phyloP scores from a whole-genome alignment of 306 rosid species.

The Parietaria judaica region DNA sequence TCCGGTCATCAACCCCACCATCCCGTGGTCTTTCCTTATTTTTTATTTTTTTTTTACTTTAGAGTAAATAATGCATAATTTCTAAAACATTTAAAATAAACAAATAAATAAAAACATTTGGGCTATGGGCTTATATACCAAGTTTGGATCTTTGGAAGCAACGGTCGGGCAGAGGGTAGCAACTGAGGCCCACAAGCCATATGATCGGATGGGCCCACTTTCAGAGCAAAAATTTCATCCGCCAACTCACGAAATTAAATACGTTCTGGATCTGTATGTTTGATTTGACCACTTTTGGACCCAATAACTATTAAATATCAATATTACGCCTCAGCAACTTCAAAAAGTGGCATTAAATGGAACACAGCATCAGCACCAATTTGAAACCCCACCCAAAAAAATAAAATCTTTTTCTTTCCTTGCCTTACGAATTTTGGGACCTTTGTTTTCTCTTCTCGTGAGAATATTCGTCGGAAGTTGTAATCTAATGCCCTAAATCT shows the following conservation, averaged over 20 bases:
- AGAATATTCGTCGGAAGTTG: background rate
- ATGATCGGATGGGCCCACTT: slow-evolving; percentile 2
- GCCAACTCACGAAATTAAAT: slow-evolving; percentile 17
- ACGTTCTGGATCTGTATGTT: slow-evolving; percentile 1
- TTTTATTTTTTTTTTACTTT: background rate
- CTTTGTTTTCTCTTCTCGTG: background rate
- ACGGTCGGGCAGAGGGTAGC: background rate
- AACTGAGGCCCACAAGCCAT: slow-evolving; percentile 6
- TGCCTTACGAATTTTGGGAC: background rate
- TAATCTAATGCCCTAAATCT: background rate
- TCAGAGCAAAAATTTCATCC: slow-evolving; percentile 2
- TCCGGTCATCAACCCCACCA: no score
- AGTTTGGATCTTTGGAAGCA: background rate
- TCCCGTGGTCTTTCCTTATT: no score
- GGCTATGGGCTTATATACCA: background rate
- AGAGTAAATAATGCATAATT: background rate
- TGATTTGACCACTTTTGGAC: slow-evolving; percentile 10
- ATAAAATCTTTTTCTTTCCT: background rate
- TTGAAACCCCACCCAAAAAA: background rate
- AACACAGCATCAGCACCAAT: slow-evolving; percentile 7
- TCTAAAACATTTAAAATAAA: background rate
- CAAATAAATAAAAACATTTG: background rate
- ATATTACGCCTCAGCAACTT: background rate
- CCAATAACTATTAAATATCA: background rate
- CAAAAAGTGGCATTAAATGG: slow-evolving; percentile 11